Evolutionary conservation across 192 early-diverging fungal genomes (phyloP), one percentile per base, ranked within the genome.

Genomic region (Radiomyces spectabilis): DNA sequence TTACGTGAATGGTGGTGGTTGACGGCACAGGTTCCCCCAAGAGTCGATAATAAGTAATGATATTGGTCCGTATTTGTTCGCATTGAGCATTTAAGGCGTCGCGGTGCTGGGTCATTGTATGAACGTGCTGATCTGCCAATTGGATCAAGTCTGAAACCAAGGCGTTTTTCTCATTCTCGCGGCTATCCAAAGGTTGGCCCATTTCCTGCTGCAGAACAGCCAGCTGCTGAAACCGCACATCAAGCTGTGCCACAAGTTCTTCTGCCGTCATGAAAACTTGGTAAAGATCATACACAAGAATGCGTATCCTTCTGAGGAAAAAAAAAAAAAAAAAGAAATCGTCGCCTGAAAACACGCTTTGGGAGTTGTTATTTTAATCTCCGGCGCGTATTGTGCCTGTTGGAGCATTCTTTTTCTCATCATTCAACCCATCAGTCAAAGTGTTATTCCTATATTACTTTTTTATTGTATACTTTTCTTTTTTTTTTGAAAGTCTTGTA

Each of bases 21-120:
- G n/a, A n/a, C n/a, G n/a, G n/a, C n/a, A 40, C 18, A 38, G 35
- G 26, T 40, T 52, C 51, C 10, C 51, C 51, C 51, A 52, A 39
- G 1, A 52, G 21, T 16, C 37, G 4, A 10, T 52, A 39, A 9
- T 27, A 27, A 30, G 8, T 19, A 24, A 15, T 4, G 25, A 47
- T 47, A 15, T 12, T 12, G 4, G 22, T 21, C 5, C 29, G 29
- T 7, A 9, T 18, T 5, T 47, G 22, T 30, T 47, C 9, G 22
- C 45, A 47, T 30, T 47, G 10, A 13, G 22, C 24, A 13, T 47
- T 4, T 24, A 8, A 12, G 4, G 25, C 8, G 27, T 47, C 45
- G 22, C 45, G 12, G 22, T 47, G 24, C 12, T 47, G 3, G 7
- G 45, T 27, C 3, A 47, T 9, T 5, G 15, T 47, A 15, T 30